phyloP scores from a whole-genome alignment of 2,329 filamentous ascomycete genomes.

The Botrytis medusae region DNA sequence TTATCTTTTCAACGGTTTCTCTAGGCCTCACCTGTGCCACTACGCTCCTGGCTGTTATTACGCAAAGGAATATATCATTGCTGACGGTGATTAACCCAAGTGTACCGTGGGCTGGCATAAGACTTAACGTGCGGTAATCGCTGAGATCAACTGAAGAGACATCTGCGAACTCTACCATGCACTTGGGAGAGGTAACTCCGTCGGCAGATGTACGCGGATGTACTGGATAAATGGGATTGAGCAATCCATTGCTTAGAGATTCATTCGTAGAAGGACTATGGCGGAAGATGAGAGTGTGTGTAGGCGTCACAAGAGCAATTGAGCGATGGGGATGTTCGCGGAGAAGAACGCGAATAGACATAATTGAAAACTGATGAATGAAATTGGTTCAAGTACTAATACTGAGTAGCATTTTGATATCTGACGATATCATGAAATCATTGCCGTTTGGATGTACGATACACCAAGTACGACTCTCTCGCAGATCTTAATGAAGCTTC shows the following conservation, averaged over 20 bases:
- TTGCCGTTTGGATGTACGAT: conserved; percentile 9
- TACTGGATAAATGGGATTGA: conserved; percentile 52
- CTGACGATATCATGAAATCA: conserved; percentile 13
- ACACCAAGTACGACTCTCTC: conserved; percentile 13
- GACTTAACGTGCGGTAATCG: conserved; percentile 74
- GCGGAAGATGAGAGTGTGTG: conserved; percentile 81
- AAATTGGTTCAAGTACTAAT: conserved; percentile 19
- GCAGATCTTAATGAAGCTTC: not conserved
- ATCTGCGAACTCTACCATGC: conserved; percentile 84
- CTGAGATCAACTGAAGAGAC: conserved; percentile 64
- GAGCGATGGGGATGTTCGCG: conserved; percentile 84
- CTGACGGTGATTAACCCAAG: conserved; percentile 82
- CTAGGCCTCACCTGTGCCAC: conserved; percentile 82
- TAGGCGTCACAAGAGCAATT: conserved; percentile 78
- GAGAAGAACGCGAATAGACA: conserved; percentile 47
- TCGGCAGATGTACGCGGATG: conserved; percentile 43
- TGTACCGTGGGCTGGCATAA: conserved; percentile 77
- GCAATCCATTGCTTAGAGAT: conserved; percentile 56
- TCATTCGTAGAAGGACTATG: conserved; percentile 69
- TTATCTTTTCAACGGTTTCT: conserved; percentile 86
- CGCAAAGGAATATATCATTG: conserved; percentile 84
- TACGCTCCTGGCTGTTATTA: conserved; percentile 75
- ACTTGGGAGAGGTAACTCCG: conserved; percentile 43
- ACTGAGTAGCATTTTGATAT: conserved; percentile 23
- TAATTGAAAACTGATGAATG: conserved; percentile 24